Percentiles rank a stretch among this genome's conserved stretches.
phyloP scores from a whole-genome alignment of 768 basidiomycete species.

The Tephrocybe sp. region DNA sequence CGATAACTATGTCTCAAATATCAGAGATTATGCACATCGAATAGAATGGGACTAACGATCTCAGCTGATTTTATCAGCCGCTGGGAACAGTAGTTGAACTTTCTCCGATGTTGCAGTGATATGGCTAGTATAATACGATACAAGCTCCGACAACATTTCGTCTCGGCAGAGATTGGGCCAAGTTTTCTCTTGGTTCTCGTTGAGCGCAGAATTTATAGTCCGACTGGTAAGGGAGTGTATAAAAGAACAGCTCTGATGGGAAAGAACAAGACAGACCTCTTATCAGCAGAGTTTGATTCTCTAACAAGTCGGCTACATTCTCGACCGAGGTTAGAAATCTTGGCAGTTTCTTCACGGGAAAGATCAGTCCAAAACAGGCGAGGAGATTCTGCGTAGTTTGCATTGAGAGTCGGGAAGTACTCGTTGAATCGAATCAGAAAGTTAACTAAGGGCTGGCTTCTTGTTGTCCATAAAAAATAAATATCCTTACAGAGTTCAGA shows the following conservation, averaged over 20 bases:
- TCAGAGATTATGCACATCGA: constrained; percentile 69
- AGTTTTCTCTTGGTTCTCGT: constrained; percentile 16
- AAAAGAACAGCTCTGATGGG: too few relatives aligned
- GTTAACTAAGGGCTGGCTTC: constrained; percentile 26
- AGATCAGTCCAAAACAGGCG: constrained; percentile 28
- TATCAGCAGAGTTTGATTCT: too few relatives aligned
- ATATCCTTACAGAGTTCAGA: constrained; percentile 34
- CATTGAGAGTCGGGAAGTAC: constrained; percentile 36
- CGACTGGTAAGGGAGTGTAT: constrained; percentile 15
- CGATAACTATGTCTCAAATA: constrained; percentile 73
- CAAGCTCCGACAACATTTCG: constrained; percentile 16
- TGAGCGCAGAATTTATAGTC: constrained; percentile 20
- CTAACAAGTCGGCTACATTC: constrained; percentile 16
- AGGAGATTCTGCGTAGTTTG: constrained; percentile 18
- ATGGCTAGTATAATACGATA: constrained; percentile 24
- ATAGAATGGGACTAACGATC: constrained; percentile 75
- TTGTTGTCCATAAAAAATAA: constrained; percentile 29
- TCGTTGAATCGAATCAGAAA: constrained; percentile 40
- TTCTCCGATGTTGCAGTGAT: constrained; percentile 20
- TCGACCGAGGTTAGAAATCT: constrained; percentile 16
- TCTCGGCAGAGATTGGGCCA: constrained; percentile 18
- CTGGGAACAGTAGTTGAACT: constrained; percentile 17
- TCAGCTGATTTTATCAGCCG: not conserved
- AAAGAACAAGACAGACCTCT: not conserved
- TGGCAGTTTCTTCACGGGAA: constrained; percentile 20